phyloP scores from a whole-genome alignment of 495 filamentous ascomycete species.

The Umbilicaria muhlenbergii region DNA sequence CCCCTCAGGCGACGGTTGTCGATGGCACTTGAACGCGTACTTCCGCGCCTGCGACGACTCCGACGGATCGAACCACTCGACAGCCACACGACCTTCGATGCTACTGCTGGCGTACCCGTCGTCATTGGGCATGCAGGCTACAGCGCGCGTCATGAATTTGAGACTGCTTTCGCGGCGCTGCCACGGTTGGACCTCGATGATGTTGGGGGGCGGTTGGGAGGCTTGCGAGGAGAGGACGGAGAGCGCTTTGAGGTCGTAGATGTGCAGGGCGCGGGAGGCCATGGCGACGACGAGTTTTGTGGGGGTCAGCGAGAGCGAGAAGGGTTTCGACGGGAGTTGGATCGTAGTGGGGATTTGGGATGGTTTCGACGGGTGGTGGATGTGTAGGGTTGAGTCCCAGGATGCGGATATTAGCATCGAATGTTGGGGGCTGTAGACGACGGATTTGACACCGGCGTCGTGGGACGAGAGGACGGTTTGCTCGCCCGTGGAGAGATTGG shows the following conservation, averaged over 20 bases:
- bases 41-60: slow-evolving; percentile 74
- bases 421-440: slow-evolving; percentile 66
- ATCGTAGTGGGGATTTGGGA: slow-evolving; percentile 38
- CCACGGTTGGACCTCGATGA: slow-evolving; percentile 57
- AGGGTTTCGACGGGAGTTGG: slow-evolving; percentile 65
- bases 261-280: slow-evolving; percentile 78
- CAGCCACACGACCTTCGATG: slow-evolving; percentile 88
- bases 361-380: slow-evolving; percentile 44
- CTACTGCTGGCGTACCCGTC: slow-evolving; percentile 74
- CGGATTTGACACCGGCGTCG: slow-evolving; percentile 57
- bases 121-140: slow-evolving; percentile 94
- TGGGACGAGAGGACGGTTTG: slow-evolving; percentile 69
- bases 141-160: slow-evolving; percentile 88
- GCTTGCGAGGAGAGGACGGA: slow-evolving; percentile 34
- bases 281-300: slow-evolving; percentile 88
- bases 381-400: slow-evolving; percentile 83
- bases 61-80: slow-evolving; percentile 92
- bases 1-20: slow-evolving; percentile 47
- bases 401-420: slow-evolving; percentile 73
- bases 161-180: slow-evolving; percentile 80
- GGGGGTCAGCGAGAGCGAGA: slow-evolving; percentile 65
- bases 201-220: slow-evolving; percentile 19
- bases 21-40: slow-evolving; percentile 98
- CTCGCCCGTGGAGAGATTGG: slow-evolving; percentile 55
- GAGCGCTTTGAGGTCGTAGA: slow-evolving; percentile 74